Percentiles rank a stretch among this genome's conserved stretches.
phyloP scores from a whole-genome alignment of 202 grass and related monocot species.

The Zizania palustris region DNA sequence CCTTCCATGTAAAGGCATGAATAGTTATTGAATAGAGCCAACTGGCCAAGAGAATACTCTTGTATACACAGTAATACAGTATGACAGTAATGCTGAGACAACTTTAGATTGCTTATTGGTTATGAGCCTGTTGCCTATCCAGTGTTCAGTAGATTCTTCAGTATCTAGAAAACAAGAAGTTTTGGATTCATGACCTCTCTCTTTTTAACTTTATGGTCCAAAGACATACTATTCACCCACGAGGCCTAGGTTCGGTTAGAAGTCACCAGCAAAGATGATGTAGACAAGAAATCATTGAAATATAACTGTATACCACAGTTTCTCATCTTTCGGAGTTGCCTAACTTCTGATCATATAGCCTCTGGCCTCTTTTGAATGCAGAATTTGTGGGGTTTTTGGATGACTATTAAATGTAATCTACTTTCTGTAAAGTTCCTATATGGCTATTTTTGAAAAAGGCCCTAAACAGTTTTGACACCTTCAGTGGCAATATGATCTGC shows the following conservation, averaged over 20 bases:
- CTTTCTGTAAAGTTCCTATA: neutral
- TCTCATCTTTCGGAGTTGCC: neutral
- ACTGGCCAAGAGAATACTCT: conserved; percentile 23
- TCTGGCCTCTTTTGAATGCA: neutral
- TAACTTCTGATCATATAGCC: neutral
- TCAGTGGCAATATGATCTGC: neutral
- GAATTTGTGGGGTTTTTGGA: neutral
- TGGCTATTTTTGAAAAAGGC: neutral
- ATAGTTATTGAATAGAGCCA: neutral
- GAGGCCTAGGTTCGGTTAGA: conserved; percentile 6
- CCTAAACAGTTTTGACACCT: conserved; percentile 9
- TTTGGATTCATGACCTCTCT: neutral
- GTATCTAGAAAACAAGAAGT: neutral
- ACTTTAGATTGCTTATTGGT: conserved; percentile 4
- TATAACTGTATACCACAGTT: conserved; percentile 17
- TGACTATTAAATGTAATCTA: neutral
- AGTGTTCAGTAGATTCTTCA: conserved; percentile 8
- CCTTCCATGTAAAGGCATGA: conserved; percentile 31
- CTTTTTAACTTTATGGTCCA: neutral
- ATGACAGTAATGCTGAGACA: conserved; percentile 30
- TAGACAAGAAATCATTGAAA: conserved; percentile 24
- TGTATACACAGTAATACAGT: conserved; percentile 26
- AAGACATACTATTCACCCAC: neutral
- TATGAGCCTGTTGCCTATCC: neutral
- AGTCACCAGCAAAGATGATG: neutral